Base-by-base conservation (phyloP, 805 yeast species). In the Candida chauliodis region DNA sequence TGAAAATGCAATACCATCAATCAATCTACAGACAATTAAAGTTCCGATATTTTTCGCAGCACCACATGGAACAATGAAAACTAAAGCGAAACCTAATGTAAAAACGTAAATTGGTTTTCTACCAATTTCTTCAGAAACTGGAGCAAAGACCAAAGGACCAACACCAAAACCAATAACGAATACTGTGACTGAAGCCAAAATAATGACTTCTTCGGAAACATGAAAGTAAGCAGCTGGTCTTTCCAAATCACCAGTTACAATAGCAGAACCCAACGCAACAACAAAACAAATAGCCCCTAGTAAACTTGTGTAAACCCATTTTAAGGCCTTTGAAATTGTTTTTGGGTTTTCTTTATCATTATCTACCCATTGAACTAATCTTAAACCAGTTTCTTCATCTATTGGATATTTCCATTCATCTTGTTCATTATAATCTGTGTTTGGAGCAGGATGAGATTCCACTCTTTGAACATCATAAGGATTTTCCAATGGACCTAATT, bases 271-370 rank as follows among this genome's bases (percentile, higher is more conserved):
- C 14, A 79, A 53, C 0, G 84, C 99, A 58, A 93, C 96, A n/a
- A 85, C 96, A 6, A 93, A 63, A 2, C 79, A 83, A n/a, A 89
- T 61, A 1, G 97, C 97, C 3, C 99, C 99, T 4, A 81, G 70
- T 11, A 93, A 65, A 0, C 96, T 98, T 0, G 99, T 91, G 63
- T 75, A 87, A 16, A 73, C 74, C 98, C 98, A 93, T 46, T 76
- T 67, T 14, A 73, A 71, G 2, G 50, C 45, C 3, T 41, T 46
- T 2, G 71, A 42, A 63, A 70, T 67, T 45, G 67, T 75, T 47
- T 76, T 69, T 28, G 84, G 84, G 51, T 79, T 77, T 0, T 50
- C 57, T 36, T 61, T 59, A 43, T 77, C 81, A 25, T 61, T 70
- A 2, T 60, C 66, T 8, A 69, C 63, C 49, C 78, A 81, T 28